These are phyloP conservation scores for Nemania diffusa DNA, from an alignment of 2,329 filamentous ascomycete species.

Conservation along the genomic window DNA sequence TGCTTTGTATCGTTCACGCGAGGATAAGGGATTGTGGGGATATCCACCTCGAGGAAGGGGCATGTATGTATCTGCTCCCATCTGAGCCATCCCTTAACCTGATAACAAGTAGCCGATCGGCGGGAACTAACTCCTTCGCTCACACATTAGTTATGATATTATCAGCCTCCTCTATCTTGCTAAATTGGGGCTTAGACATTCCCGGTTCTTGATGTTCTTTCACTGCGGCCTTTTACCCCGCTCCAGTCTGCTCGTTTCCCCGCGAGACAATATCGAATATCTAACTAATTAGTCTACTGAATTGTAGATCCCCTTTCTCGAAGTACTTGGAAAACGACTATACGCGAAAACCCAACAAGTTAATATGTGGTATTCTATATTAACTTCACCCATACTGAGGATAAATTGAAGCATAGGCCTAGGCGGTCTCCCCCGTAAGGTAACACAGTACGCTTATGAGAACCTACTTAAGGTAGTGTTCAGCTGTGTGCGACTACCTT, in stretches of 20 bases:
- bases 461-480: conserved; percentile 11
- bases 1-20: conserved; percentile 33
- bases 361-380: conserved; percentile 21
- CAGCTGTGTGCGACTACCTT: conserved; percentile 1
- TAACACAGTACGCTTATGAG: conserved; percentile 29
- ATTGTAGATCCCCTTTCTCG: conserved; percentile 16
- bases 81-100: conserved; percentile 32
- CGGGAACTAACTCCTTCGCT: conserved; percentile 31
- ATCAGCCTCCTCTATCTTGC: conserved; percentile 17
- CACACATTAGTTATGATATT: conserved; percentile 17
- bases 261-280: conserved; percentile 15
- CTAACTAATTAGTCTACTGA: conserved; percentile 14
- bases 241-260: conserved; percentile 19
- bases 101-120: conserved; percentile 31
- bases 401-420: conserved; percentile 32
- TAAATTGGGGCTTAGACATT: background rate
- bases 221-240: conserved; percentile 18
- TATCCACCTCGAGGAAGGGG: conserved; percentile 32
- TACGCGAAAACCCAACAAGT: conserved; percentile 12
- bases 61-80: conserved; percentile 39
- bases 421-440: conserved; percentile 27
- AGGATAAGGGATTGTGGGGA: conserved; percentile 32
- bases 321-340: conserved; percentile 15
- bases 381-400: conserved; percentile 24
- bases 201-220: conserved; percentile 25